Percentiles rank a stretch among this genome's conserved stretches.
These are phyloP conservation scores for Chrysoporthe austroafricana DNA, from an alignment of 2,329 filamentous ascomycete genomes.

Conservation along the genomic window DNA sequence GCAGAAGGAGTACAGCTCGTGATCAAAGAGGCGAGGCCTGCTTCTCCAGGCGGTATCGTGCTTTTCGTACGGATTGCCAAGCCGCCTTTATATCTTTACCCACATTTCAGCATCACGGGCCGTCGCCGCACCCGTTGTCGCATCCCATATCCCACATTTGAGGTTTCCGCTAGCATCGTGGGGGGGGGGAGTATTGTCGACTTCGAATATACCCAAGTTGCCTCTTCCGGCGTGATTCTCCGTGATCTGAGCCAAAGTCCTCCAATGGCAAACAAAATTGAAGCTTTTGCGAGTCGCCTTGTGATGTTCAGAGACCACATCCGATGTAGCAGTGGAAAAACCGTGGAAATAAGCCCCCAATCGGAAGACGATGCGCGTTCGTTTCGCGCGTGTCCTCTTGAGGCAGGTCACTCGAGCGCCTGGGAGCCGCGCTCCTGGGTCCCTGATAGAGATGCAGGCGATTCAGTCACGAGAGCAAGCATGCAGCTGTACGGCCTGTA, in stretches of 20 bases:
- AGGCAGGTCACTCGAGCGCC: background rate
- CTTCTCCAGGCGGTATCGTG: background rate
- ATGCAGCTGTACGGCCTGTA: background rate
- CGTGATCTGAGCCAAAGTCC: slow-evolving; percentile 8
- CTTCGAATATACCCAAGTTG: background rate
- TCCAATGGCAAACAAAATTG: slow-evolving; percentile 17
- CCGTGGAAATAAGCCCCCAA: slow-evolving; percentile 9
- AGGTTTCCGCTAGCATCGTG: background rate
- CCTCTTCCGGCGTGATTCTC: slow-evolving; percentile 13
- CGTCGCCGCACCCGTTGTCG: background rate
- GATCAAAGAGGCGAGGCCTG: slow-evolving; percentile 1
- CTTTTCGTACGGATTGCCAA: slow-evolving; percentile 2
- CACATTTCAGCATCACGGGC: background rate
- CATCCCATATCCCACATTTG: background rate
- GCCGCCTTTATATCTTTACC: slow-evolving; percentile 7
- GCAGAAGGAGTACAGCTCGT: background rate
- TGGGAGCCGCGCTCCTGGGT: background rate
- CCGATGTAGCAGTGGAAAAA: background rate
- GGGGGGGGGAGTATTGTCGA: background rate
- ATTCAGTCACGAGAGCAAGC: background rate
- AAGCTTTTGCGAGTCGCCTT: slow-evolving; percentile 1
- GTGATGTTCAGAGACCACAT: background rate
- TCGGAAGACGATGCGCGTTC: background rate
- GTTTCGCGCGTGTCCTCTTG: slow-evolving; percentile 5
- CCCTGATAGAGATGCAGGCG: background rate